phyloP scores from a whole-genome alignment of 1,139 yeast genomes.

The Debaryomyces nepalensis region DNA sequence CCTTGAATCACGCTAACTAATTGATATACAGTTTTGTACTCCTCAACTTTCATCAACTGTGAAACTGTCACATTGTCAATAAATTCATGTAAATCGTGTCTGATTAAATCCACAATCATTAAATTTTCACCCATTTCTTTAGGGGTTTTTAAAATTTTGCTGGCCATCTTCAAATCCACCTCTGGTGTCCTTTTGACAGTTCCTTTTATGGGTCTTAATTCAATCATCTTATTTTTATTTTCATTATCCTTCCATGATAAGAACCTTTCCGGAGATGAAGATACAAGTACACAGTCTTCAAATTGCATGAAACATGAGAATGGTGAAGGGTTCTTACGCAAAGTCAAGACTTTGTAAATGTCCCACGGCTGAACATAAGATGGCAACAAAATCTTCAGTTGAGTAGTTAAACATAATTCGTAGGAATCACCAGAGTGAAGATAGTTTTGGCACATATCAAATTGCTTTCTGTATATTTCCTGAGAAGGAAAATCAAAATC shows the following conservation, averaged over 20 bases:
- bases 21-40: constrained; percentile 88
- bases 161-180: constrained; percentile 61
- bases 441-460: constrained; percentile 67
- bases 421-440: constrained; percentile 88
- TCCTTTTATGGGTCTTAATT: constrained; percentile 94
- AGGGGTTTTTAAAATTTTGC: constrained; percentile 71
- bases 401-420: constrained; percentile 88
- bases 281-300: constrained; percentile 70
- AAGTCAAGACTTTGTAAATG: constrained; percentile 71
- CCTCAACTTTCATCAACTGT: constrained; percentile 89
- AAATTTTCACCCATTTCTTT: constrained; percentile 95
- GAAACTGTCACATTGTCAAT: constrained; percentile 71
- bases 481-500: constrained; percentile 58
- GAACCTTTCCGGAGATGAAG: constrained; percentile 95
- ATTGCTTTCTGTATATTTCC: constrained; percentile 57
- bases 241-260: constrained; percentile 64
- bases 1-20: constrained; percentile 90
- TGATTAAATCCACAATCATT: constrained; percentile 94
- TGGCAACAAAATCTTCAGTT: constrained; percentile 63
- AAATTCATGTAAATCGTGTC: constrained; percentile 85
- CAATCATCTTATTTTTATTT: constrained; percentile 51
- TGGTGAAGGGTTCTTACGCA: constrained; percentile 83
- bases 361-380: constrained; percentile 66
- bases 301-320: constrained; percentile 82
- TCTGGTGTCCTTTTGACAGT: constrained; percentile 73